These are phyloP conservation scores for Claviceps maximensis DNA, from an alignment of 2,329 filamentous ascomycete species.

Conservation along the genomic window DNA sequence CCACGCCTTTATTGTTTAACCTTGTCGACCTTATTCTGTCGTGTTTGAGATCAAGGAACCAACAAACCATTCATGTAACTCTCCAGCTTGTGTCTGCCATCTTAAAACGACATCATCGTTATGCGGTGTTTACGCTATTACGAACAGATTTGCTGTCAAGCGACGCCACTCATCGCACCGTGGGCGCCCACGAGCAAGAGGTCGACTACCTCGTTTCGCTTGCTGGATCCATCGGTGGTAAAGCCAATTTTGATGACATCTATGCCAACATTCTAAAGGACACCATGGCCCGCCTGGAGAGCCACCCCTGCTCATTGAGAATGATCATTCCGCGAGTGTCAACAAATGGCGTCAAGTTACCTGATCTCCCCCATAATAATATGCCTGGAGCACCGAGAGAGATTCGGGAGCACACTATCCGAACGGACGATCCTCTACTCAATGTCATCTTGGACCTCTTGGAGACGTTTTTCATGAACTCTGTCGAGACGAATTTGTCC, in stretches of 20 bases:
- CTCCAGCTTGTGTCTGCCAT: slow-evolving; percentile 79
- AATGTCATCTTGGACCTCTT: slow-evolving; percentile 58
- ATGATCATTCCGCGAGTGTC: slow-evolving; percentile 50
- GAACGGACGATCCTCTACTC: slow-evolving; percentile 47
- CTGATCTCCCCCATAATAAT: slow-evolving; percentile 35
- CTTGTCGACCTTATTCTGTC: slow-evolving; percentile 81
- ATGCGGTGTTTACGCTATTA: slow-evolving; percentile 66
- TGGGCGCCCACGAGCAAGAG: slow-evolving; percentile 63
- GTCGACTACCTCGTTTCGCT: slow-evolving; percentile 57
- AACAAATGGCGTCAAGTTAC: slow-evolving; percentile 41
- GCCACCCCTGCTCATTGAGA: slow-evolving; percentile 58
- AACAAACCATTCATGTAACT: slow-evolving; percentile 81
- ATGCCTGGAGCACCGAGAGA: slow-evolving; percentile 48
- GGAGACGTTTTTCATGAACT: slow-evolving; percentile 74
- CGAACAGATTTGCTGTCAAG: slow-evolving; percentile 47
- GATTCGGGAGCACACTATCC: slow-evolving; percentile 47
- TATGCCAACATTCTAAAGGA: slow-evolving; percentile 64
- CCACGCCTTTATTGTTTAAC: slow-evolving; percentile 81
- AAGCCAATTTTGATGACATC: slow-evolving; percentile 56
- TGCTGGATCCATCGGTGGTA: slow-evolving; percentile 53
- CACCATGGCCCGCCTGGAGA: slow-evolving; percentile 53
- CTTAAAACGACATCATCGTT: slow-evolving; percentile 74
- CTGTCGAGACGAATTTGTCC: slow-evolving; percentile 79
- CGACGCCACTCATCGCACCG: slow-evolving; percentile 47
- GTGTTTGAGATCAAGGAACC: slow-evolving; percentile 69